Evolutionary conservation across 495 filamentous ascomycete species (phyloP).

Genomic region (Aspergillus indologenus): DNA sequence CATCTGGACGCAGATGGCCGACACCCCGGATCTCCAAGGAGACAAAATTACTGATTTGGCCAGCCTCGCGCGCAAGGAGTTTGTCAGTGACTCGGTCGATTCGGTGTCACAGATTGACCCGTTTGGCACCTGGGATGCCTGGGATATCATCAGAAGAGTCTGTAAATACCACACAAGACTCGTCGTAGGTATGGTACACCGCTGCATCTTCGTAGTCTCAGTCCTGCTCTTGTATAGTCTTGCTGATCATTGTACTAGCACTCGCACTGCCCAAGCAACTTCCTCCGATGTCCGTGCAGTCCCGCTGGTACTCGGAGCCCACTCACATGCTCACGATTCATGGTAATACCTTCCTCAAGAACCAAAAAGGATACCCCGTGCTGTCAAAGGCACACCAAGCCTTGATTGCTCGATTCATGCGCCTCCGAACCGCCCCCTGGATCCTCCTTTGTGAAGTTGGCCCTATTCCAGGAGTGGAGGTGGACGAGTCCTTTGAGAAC

Average conservation of each 20-base stretch:
- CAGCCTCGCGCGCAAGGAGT: slow-evolving; percentile 56
- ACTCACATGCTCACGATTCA: slow-evolving; percentile 74
- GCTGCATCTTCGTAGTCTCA: slow-evolving; percentile 8
- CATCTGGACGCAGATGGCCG: slow-evolving; percentile 78
- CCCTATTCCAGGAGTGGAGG: slow-evolving; percentile 54
- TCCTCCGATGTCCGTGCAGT: slow-evolving; percentile 69
- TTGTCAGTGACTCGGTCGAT: slow-evolving; percentile 33
- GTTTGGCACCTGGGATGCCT: slow-evolving; percentile 85
- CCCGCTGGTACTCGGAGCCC: slow-evolving; percentile 93
- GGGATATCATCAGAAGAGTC: slow-evolving; percentile 80
- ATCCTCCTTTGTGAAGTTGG: slow-evolving; percentile 77
- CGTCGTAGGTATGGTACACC: slow-evolving; percentile 70
- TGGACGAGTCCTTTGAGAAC: slow-evolving; percentile 31
- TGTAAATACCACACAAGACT: slow-evolving; percentile 84
- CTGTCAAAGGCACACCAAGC: slow-evolving; percentile 78
- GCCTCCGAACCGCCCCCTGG: slow-evolving; percentile 74
- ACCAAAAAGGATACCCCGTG: slow-evolving; percentile 76
- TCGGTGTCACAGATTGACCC: slow-evolving; percentile 50
- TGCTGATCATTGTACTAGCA: slow-evolving; percentile 46
- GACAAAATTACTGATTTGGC: slow-evolving; percentile 56
- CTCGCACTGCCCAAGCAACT: slow-evolving; percentile 75
- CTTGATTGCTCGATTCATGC: slow-evolving; percentile 79
- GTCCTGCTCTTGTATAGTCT: not conserved
- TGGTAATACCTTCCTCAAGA: slow-evolving; percentile 66
- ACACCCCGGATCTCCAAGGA: slow-evolving; percentile 49